Base-by-base conservation (phyloP, 352 stramenopile genomes). In the Pythium plurisporium region DNA sequence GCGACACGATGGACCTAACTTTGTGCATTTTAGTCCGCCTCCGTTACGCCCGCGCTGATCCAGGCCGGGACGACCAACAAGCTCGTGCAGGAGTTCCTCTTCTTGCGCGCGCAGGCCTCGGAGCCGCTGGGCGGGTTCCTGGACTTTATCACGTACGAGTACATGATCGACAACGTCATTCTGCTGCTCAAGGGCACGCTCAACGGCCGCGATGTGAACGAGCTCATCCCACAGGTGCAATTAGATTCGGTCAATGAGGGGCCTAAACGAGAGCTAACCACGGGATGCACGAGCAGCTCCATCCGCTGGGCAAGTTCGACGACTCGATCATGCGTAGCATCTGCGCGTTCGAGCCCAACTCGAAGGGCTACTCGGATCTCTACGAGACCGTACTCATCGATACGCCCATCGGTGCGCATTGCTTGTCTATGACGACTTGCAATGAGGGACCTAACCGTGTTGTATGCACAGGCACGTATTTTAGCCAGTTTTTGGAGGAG, bases 111-210 rank as follows among this genome's bases (percentile, higher is more conserved):
- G 14, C 96, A 99, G 65, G 90, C 96, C 4, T 84, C 97, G 37
- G 94, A 99, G 71, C 96, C 96, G 15, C 80, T 99, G 27, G 85
- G 86, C 42, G 91, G 95, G 48, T 99, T 99, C 71, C 65, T 99
- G 23, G 97, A 99, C 57, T 99, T 98, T 73, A 99, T 99, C 76
- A 98, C 94, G 56, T 91, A 84, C 80, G 96, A 99, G 79, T 99
- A 99, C 82, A 99, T 99, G 97, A 99, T 99, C 73, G 96, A 99
- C 72, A 99, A 99, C 70, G 88, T 99, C 47, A 99, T 99, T 74
- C 79, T 99, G 33, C 80, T 99, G 26, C 86, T 99, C 49, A 99
- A 99, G 70, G 96, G 96, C 55, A 98, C 97, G 40, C 78, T 99
- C 19, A 97, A 94, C 65, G 96, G 96, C 29, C 91, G 96, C 54